Percentiles rank a stretch among this genome's conserved stretches.
Evolutionary conservation across 2,329 filamentous ascomycete genomes (phyloP).

Genomic region (Aspergillus caelatus): DNA sequence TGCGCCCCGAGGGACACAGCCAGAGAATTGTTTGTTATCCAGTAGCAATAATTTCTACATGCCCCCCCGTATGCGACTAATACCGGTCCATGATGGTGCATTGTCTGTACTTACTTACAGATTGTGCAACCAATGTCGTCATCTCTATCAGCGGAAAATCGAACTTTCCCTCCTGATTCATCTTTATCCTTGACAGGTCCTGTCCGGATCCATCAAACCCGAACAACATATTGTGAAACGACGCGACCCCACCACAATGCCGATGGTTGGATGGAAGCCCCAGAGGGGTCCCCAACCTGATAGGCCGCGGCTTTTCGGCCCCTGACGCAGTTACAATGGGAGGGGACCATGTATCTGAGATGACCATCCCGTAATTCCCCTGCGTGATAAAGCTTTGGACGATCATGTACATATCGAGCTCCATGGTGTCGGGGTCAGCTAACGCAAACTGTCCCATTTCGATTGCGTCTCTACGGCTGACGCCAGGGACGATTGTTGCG

Average conservation of each 20-base stretch:
- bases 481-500: no score
- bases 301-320: background rate
- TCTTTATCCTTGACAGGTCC: slow-evolving; percentile 6
- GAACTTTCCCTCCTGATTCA: background rate
- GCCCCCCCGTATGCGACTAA: background rate
- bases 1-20: background rate
- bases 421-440: slow-evolving; percentile 30
- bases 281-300: background rate
- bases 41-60: background rate
- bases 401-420: slow-evolving; percentile 47
- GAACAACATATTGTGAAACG: slow-evolving; percentile 34
- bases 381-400: slow-evolving; percentile 44
- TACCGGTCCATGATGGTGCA: background rate
- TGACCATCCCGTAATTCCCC: slow-evolving; percentile 12
- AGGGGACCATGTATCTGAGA: slow-evolving; percentile 3
- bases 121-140: background rate
- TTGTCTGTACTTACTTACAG: background rate
- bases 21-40: background rate
- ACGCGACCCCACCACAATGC: background rate
- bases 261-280: background rate
- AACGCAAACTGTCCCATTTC: background rate
- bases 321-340: background rate
- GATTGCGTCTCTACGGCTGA: background rate
- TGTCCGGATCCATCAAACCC: slow-evolving; percentile 35
- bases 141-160: no score